These are phyloP conservation scores for Hypoxylon rickii DNA, from an alignment of 495 filamentous ascomycete species.

Conservation along the genomic window DNA sequence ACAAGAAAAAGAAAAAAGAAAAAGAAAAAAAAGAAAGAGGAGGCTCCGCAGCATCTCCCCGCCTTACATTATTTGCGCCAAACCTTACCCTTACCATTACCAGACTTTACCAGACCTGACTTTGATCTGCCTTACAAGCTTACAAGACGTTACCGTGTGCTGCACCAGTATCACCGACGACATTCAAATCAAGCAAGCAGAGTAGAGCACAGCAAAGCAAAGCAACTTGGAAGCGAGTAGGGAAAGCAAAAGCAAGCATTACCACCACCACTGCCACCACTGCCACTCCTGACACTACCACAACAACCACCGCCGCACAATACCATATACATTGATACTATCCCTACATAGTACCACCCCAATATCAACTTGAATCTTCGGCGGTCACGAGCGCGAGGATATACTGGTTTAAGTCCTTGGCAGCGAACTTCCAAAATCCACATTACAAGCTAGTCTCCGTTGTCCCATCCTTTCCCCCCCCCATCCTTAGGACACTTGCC, in stretches of 20 bases:
- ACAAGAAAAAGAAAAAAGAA: neutral
- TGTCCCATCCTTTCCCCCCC: conserved; percentile 13
- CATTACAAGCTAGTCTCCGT: conserved; percentile 32
- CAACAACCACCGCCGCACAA: neutral
- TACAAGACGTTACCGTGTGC: conserved; percentile 29
- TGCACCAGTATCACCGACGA: conserved; percentile 2
- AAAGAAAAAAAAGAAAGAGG: conserved; percentile 15
- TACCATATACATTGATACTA: conserved; percentile 7
- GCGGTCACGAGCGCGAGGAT: conserved; percentile 37
- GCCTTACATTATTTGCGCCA: conserved; percentile 37
- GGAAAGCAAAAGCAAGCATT: neutral
- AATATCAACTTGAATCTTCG: conserved; percentile 29
- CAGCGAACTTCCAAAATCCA: conserved; percentile 24
- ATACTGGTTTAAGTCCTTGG: conserved; percentile 27
- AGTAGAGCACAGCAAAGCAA: neutral
- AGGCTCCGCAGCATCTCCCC: conserved; percentile 35
- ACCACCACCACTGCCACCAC: neutral
- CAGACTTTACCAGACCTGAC: conserved; percentile 10
- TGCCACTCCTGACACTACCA: too few species aligned
- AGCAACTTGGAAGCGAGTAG: neutral
- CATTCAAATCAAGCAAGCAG: neutral
- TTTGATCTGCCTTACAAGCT: conserved; percentile 25
- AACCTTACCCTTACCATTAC: conserved; percentile 14
- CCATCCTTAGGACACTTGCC: conserved; percentile 22
- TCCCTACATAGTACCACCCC: conserved; percentile 8